Conservation (phyloP, 768 basidiomycete genomes). For the Lepiota venenata region DNA sequence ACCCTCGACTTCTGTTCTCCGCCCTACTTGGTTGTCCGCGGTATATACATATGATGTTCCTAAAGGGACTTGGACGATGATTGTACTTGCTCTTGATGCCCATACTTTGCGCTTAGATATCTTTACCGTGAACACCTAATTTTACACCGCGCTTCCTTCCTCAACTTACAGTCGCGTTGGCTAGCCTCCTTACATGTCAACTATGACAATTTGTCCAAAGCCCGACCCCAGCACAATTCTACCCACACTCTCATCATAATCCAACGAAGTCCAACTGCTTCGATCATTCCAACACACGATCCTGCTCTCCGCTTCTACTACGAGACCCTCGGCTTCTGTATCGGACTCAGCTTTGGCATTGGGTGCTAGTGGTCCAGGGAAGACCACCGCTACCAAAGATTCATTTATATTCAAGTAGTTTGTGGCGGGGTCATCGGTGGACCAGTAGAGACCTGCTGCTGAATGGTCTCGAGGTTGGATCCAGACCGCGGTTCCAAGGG, state of each 20-base stretch:
- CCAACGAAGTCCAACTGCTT: conserved; percentile 1
- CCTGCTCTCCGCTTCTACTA: conserved; percentile 14
- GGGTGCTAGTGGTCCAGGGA: conserved; percentile 42
- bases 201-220: neutral
- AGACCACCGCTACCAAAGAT: conserved; percentile 43
- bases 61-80: too few species aligned
- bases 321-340: neutral
- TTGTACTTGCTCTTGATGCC: too few species aligned
- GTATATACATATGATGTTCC: too few species aligned
- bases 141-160: too few species aligned
- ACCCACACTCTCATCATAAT: conserved; percentile 7
- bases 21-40: too few species aligned
- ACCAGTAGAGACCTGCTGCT: conserved; percentile 27
- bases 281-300: conserved; percentile 9
- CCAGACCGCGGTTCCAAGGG: conserved; percentile 59
- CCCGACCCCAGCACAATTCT: neutral
- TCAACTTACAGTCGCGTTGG: neutral
- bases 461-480: conserved; percentile 51
- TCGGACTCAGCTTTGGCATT: neutral
- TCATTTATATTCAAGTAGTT: conserved; percentile 23
- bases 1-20: too few species aligned
- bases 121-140: too few species aligned
- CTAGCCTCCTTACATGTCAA: neutral
- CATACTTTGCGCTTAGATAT: too few species aligned
- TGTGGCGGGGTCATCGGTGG: conserved; percentile 19